Evolutionary conservation across 2,329 filamentous ascomycete species (phyloP), one percentile per base, ranked within the genome.

Genomic region (Cladophialophora chaetospira): DNA sequence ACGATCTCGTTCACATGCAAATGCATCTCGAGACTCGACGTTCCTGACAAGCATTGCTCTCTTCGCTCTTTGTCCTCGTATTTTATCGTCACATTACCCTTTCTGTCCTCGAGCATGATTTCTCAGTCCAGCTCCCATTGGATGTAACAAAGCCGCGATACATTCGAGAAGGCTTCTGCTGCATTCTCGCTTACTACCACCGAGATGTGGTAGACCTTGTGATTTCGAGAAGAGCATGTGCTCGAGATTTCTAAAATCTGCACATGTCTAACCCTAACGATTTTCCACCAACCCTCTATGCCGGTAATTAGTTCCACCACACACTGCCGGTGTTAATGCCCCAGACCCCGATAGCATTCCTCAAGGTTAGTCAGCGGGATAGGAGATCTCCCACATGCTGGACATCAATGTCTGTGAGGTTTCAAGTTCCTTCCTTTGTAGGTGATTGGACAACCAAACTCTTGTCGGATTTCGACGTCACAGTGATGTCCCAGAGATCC

Each of bases 1-100:
- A 50, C 35, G 6, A 44, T 44, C 31, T 33, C 36, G 23, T 40
- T 49, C 53, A 55, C 45, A 55, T 50, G 53, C 53, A 49, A 55
- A 29, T 35, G 19, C 44, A 42, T 36, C 45, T 49, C 36, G 44
- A 36, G 25, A 26, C 48, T 51, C 33, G 17, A 13, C 25, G 48
- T 51, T 29, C 48, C 48, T 51, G 48, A 51, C 48, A 21, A 51
- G 48, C 48, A 19, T 25, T 17, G 5, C 40, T 9, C 31, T 29
- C 35, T 42, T 19, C 33, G 9, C n/a, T 11, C 4, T 21, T 3
- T 15, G 15, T 17, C 19, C 35, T 49, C 33, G 46, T 25, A 33
- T 38, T 38, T n/a, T 31, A 38, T 23, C 46, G 31, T 31, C 31
- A 49, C 33, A 29, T 19, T 10, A 6, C 9, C 11, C 11, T 19